phyloP scores from a whole-genome alignment of 140 eudicot genomes.

The Bidens hawaiensis region DNA sequence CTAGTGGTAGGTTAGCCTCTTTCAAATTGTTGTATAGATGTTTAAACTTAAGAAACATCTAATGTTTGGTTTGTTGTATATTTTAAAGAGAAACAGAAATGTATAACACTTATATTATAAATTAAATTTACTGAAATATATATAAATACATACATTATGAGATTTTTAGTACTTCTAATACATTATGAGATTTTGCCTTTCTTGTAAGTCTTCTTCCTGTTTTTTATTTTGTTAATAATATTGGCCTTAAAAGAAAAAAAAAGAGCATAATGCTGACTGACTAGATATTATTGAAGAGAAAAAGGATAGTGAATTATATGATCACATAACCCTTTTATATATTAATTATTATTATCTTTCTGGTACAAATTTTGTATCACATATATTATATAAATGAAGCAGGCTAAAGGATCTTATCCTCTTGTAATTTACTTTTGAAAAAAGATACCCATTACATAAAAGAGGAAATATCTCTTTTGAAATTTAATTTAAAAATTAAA shows the following conservation, averaged over 20 bases:
- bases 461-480: slow-evolving; percentile 8
- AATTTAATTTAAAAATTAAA: background rate
- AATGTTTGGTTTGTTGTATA: slow-evolving; percentile 14
- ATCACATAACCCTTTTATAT: background rate
- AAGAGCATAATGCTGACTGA: too few species aligned
- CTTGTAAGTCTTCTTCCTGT: too few species aligned
- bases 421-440: slow-evolving; percentile 17
- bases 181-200: too few species aligned
- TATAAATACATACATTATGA: background rate
- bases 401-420: slow-evolving; percentile 27
- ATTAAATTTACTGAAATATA: background rate
- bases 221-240: too few species aligned
- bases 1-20: slow-evolving; percentile 14
- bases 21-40: background rate
- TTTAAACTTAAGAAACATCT: slow-evolving; percentile 14
- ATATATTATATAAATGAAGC: background rate
- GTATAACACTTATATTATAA: background rate
- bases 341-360: too few species aligned
- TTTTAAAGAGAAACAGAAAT: background rate
- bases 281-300: too few species aligned
- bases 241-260: too few species aligned
- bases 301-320: background rate
- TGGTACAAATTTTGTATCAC: background rate
- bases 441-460: slow-evolving; percentile 12
- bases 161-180: too few species aligned